Conservation (phyloP, 495 filamentous ascomycete genomes). For the Penicillium cataractarum region DNA sequence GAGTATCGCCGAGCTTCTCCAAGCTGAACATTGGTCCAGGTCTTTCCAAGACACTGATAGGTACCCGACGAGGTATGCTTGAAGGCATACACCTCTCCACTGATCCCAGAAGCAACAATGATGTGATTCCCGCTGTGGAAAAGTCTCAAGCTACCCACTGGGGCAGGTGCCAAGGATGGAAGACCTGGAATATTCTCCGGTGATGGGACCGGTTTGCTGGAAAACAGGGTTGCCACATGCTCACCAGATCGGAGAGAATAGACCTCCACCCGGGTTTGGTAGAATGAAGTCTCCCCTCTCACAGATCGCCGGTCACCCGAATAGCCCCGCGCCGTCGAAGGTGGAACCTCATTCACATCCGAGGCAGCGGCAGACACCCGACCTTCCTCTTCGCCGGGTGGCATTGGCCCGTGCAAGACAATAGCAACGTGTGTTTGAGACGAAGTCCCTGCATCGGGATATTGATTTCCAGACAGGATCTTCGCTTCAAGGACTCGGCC, state of each 20-base stretch:
- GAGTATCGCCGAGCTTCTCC: slow-evolving; percentile 52
- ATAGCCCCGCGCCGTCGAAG: slow-evolving; percentile 30
- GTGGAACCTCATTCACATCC: slow-evolving; percentile 41
- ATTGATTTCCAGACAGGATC: slow-evolving; percentile 63
- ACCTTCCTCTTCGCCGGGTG: slow-evolving; percentile 44
- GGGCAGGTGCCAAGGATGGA: slow-evolving; percentile 56
- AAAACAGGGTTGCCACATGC: slow-evolving; percentile 69
- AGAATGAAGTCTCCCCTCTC: slow-evolving; percentile 53
- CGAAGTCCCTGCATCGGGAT: slow-evolving; percentile 42
- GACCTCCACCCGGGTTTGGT: slow-evolving; percentile 84
- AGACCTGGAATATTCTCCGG: slow-evolving; percentile 47
- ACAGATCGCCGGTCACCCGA: slow-evolving; percentile 30
- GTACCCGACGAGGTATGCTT: slow-evolving; percentile 45
- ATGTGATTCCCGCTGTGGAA: slow-evolving; percentile 68
- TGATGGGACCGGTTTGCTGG: slow-evolving; percentile 52
- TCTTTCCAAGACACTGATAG: slow-evolving; percentile 80
- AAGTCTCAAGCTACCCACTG: slow-evolving; percentile 71
- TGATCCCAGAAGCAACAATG: slow-evolving; percentile 74
- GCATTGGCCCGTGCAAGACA: slow-evolving; percentile 72
- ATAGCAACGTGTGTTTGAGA: slow-evolving; percentile 70
- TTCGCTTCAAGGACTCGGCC: slow-evolving; percentile 83
- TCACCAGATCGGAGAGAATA: slow-evolving; percentile 74
- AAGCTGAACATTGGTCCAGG: slow-evolving; percentile 81
- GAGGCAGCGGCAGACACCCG: slow-evolving; percentile 41
- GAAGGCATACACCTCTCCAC: slow-evolving; percentile 85